Percentiles rank a stretch among this genome's conserved stretches.
Conservation (phyloP, 371 early-diverging fungal genomes). For the Apophysomyces variabilis region DNA sequence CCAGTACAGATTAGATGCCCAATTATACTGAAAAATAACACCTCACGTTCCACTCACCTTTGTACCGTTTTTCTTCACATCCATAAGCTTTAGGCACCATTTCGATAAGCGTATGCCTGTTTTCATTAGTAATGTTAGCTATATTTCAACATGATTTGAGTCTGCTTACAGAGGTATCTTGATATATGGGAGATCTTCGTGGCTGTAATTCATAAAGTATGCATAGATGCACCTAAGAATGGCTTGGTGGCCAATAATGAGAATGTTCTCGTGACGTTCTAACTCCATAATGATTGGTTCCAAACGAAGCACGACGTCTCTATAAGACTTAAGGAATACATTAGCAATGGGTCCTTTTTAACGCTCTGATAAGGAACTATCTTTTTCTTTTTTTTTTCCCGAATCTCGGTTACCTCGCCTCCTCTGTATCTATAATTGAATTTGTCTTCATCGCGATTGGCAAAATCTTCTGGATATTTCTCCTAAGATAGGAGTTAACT, state of each 20-base stretch:
- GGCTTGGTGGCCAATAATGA: conserved; percentile 95
- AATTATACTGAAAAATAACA: not conserved
- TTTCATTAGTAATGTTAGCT: not conserved
- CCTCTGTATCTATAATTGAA: conserved; percentile 93
- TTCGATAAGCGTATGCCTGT: conserved; percentile 88
- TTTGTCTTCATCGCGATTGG: conserved; percentile 94
- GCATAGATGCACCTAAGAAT: conserved; percentile 93
- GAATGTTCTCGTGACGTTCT: conserved; percentile 93
- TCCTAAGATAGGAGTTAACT: conserved; percentile 36
- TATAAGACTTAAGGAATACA: conserved; percentile 64
- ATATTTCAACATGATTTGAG: not conserved
- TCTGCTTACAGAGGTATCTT: conserved; percentile 80
- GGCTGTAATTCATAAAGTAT: conserved; percentile 89
- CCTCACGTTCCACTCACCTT: conserved; percentile 32
- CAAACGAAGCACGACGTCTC: conserved; percentile 66
- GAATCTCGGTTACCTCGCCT: conserved; percentile 73
- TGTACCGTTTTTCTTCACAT: conserved; percentile 88
- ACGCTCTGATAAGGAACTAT: not conserved
- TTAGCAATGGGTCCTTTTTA: not conserved
- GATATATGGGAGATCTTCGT: conserved; percentile 94
- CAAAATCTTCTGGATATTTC: conserved; percentile 84
- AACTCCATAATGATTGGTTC: conserved; percentile 94
- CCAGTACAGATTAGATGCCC: not conserved
- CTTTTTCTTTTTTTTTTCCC: too few species aligned
- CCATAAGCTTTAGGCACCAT: conserved; percentile 95